A percentile compares a stretch with the other conserved stretches of the same genome.
These are phyloP conservation scores for Xylaria venustula DNA, from an alignment of 495 filamentous ascomycete genomes.

Conservation along the genomic window DNA sequence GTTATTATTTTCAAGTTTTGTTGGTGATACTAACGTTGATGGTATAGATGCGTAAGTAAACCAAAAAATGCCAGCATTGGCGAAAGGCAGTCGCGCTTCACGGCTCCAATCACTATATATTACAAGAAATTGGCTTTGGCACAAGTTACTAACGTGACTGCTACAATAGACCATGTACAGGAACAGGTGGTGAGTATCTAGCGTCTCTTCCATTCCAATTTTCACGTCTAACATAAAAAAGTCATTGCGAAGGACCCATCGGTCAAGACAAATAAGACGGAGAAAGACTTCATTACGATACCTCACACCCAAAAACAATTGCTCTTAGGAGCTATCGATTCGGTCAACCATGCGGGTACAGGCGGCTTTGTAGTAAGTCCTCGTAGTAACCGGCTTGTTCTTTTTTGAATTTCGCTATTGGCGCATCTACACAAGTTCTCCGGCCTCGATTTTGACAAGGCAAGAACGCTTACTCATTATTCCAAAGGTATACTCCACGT, in stretches of 20 bases:
- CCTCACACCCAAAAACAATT: conserved; percentile 95
- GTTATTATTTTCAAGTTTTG: background rate
- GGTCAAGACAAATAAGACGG: conserved; percentile 96
- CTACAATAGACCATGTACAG: conserved; percentile 37
- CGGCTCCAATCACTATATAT: no score
- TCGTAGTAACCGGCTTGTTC: background rate
- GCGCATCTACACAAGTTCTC: background rate
- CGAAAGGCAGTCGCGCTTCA: no score
- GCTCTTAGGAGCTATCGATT: conserved; percentile 90
- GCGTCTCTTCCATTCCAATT: conserved; percentile 51
- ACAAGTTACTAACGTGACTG: conserved; percentile 1
- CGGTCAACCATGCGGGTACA: conserved; percentile 81
- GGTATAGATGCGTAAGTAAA: conserved; percentile 11
- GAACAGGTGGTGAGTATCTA: conserved; percentile 44
- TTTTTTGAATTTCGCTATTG: background rate
- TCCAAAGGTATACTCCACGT: conserved; percentile 65
- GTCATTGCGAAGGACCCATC: conserved; percentile 94
- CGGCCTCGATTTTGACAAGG: conserved; percentile 24
- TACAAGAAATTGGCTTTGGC: background rate
- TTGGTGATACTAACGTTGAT: background rate
- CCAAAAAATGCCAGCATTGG: no score
- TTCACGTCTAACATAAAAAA: conserved; percentile 52
- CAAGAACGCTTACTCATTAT: background rate
- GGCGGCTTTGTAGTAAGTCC: conserved; percentile 74
- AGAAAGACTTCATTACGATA: conserved; percentile 85